Conservation (phyloP, 768 basidiomycete species). For the Kwoniella sp. region DNA sequence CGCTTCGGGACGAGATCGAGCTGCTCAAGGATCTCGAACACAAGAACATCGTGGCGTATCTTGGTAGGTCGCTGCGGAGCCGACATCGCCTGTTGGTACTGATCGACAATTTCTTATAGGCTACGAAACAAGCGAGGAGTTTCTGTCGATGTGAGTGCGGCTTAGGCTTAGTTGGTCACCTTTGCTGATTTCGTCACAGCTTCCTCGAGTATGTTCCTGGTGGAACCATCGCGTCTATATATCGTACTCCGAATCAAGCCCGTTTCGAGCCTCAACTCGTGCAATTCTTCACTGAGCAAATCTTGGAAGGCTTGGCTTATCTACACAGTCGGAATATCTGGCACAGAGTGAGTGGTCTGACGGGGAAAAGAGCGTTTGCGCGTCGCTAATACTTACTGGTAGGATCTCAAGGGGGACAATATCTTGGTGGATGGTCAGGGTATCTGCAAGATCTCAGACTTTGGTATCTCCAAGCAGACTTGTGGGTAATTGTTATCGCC, state of each 20-base stretch:
- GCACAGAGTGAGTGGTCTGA: conserved; percentile 64
- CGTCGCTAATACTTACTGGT: conserved; percentile 3
- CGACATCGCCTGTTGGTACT: background rate
- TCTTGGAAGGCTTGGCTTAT: conserved; percentile 84
- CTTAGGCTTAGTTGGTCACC: background rate
- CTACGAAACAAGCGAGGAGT: conserved; percentile 73
- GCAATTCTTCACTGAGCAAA: conserved; percentile 87
- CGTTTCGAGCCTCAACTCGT: conserved; percentile 88
- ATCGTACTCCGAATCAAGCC: conserved; percentile 67
- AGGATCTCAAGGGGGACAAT: conserved; percentile 98
- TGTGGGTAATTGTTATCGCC: conserved; percentile 28
- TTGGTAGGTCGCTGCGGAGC: conserved; percentile 56
- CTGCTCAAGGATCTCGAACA: conserved; percentile 94
- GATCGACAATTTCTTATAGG: background rate
- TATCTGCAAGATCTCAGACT: conserved; percentile 90
- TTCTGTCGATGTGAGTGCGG: conserved; percentile 78
- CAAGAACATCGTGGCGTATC: conserved; percentile 91
- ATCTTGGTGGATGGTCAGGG: conserved; percentile 91
- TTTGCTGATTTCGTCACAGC: conserved; percentile 53
- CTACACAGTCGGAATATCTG: conserved; percentile 87
- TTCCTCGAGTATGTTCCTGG: conserved; percentile 99
- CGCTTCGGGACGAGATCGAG: conserved; percentile 88
- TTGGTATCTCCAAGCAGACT: conserved; percentile 91
- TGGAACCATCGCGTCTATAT: conserved; percentile 85
- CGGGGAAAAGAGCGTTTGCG: background rate